Percentiles rank a stretch among this genome's conserved stretches.
Evolutionary conservation across 139 green algal genomes (phyloP).

Genomic region (Pseudopediastrum boryanum): DNA sequence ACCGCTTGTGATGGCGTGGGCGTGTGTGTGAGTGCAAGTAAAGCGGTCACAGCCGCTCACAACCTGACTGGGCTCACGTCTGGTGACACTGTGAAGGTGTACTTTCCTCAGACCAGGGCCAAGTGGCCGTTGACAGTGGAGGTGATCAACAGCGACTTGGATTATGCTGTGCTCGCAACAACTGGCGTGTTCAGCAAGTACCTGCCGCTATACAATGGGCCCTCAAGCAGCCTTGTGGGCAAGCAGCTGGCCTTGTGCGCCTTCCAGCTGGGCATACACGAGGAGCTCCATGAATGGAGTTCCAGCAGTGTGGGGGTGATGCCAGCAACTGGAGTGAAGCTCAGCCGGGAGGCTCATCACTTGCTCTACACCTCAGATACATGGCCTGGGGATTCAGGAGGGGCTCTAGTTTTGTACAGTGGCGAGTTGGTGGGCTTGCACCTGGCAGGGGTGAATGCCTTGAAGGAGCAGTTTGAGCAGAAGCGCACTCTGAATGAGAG

Average conservation of each 20-base stretch:
- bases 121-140: neutral
- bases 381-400: neutral
- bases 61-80: neutral
- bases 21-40: neutral
- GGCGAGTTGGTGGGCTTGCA: slow-evolving; percentile 1
- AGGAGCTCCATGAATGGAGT: neutral
- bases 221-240: neutral
- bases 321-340: neutral
- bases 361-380: neutral
- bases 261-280: neutral
- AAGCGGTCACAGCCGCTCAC: neutral
- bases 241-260: neutral
- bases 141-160: neutral
- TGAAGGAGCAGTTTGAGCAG: neutral
- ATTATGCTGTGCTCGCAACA: neutral
- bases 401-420: neutral
- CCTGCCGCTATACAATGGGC: neutral
- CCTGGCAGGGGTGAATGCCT: neutral
- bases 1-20: neutral
- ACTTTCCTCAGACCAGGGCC: neutral
- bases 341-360: neutral
- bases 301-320: neutral
- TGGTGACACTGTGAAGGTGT: neutral
- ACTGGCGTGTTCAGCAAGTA: neutral
- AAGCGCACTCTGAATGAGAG: neutral